Base-by-base conservation (phyloP, 192 early-diverging fungal species). In the Entomortierella lignicola region DNA sequence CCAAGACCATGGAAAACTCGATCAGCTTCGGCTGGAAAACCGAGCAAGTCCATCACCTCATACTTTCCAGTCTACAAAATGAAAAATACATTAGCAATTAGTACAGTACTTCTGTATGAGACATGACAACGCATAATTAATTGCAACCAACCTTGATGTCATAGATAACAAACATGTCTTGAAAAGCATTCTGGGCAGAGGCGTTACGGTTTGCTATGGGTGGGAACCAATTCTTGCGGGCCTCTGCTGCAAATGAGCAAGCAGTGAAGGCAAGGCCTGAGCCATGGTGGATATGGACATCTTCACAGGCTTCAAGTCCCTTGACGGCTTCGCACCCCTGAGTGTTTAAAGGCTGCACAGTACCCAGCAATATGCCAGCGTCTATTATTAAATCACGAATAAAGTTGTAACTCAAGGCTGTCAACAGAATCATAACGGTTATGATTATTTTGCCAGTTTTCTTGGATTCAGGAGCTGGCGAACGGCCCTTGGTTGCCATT, bases 221-320 rank as follows among this genome's bases (percentile, higher is more conserved):
- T n/a, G 81, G 81, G 11, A 72, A 81, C 86, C 86, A 89, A 21
- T 63, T 53, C 71, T 67, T 85, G 8, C 89, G 85, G 0, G 77
- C 34, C 34, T 80, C 58, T n/a, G n/a, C n/a, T n/a, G 82, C 69
- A 55, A 81, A 69, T 17, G 86, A 86, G 47, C 89, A 90, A n/a
- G 89, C 73, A 61, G 86, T 65, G 73, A 87, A 90, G 26, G 83
- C 89, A 30, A 83, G 63, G 4, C 87, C 85, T 8, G 86, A 83
- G 10, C 63, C 65, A 32, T 81, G 83, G 67, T 89, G 87, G 27
- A 88, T 77, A 29, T 83, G 84, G 29, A 90, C 82, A 52, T 86
- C 88, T 71, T 90, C 89, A 31, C 89, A 90, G n/a, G 85, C 85
- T 30, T 90, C 63, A 18, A 73, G 52, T 10, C 77, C 82, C 31